phyloP scores from a whole-genome alignment of 352 stramenopile genomes.

The Pythium phragmitis region DNA sequence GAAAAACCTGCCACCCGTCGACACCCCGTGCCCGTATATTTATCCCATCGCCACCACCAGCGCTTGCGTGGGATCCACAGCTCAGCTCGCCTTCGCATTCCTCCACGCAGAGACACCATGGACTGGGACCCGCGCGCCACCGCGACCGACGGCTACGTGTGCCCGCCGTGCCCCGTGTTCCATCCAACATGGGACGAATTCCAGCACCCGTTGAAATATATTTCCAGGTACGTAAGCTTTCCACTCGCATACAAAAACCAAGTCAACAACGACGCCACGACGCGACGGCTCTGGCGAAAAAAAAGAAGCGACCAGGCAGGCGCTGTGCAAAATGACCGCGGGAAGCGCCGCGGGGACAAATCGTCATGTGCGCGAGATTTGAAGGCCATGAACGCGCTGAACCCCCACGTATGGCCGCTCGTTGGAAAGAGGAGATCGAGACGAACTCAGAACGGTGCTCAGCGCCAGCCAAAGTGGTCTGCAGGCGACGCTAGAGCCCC shows the following conservation, averaged over 20 bases:
- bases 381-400: neutral
- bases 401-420: slow-evolving; percentile 17
- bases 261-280: slow-evolving; percentile 17
- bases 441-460: slow-evolving; percentile 12
- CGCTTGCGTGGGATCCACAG: neutral
- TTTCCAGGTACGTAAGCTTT: slow-evolving; percentile 83
- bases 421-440: slow-evolving; percentile 22
- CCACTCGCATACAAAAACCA: slow-evolving; percentile 29
- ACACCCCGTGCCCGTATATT: slow-evolving; percentile 11
- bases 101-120: slow-evolving; percentile 31
- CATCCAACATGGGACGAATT: slow-evolving; percentile 88
- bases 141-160: slow-evolving; percentile 75
- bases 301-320: slow-evolving; percentile 18
- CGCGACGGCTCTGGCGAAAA: slow-evolving; percentile 12
- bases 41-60: slow-evolving; percentile 1
- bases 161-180: slow-evolving; percentile 83
- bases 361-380: neutral
- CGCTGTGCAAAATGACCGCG: neutral
- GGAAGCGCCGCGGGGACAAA: neutral
- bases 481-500: neutral
- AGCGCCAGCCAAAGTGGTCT: neutral
- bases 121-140: slow-evolving; percentile 63
- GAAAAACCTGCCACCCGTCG: slow-evolving; percentile 1
- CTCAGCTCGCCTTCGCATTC: neutral
- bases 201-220: slow-evolving; percentile 91